Conservation (phyloP, 2,329 filamentous ascomycete species). For the Botrytis hyacinthi region DNA sequence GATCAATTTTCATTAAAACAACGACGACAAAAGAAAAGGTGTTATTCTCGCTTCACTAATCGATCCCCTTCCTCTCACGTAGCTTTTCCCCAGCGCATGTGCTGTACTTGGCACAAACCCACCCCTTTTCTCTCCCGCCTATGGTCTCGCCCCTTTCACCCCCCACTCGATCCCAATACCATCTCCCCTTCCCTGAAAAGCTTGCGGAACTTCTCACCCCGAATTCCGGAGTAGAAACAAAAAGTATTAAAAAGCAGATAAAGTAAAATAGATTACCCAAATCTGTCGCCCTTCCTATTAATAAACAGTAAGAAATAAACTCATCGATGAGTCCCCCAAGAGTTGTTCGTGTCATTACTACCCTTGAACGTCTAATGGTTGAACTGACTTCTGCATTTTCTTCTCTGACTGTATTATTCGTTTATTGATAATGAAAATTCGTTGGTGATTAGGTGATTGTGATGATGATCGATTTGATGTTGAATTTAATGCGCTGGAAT, state of each 20-base stretch:
- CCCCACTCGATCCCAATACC: not conserved
- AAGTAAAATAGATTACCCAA: not conserved
- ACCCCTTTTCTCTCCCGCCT: not conserved
- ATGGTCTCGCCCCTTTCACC: not conserved
- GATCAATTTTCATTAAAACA: not conserved
- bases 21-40: not conserved
- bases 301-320: slow-evolving; percentile 15
- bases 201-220: not conserved
- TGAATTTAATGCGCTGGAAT: not conserved
- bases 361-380: slow-evolving; percentile 10
- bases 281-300: not conserved
- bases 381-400: slow-evolving; percentile 6
- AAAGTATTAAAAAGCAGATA: not conserved
- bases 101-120: not conserved
- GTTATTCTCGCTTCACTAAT: not conserved
- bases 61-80: not conserved
- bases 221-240: too few species aligned
- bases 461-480: not conserved
- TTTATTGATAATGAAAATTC: not conserved
- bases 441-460: not conserved
- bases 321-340: slow-evolving; percentile 1
- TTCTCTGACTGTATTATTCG: not conserved
- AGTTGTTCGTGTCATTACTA: slow-evolving; percentile 18
- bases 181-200: not conserved
- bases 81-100: not conserved